Evolutionary conservation across 768 basidiomycete genomes (phyloP), one percentile per base, ranked within the genome.

Genomic region (Tulasnella sp.): DNA sequence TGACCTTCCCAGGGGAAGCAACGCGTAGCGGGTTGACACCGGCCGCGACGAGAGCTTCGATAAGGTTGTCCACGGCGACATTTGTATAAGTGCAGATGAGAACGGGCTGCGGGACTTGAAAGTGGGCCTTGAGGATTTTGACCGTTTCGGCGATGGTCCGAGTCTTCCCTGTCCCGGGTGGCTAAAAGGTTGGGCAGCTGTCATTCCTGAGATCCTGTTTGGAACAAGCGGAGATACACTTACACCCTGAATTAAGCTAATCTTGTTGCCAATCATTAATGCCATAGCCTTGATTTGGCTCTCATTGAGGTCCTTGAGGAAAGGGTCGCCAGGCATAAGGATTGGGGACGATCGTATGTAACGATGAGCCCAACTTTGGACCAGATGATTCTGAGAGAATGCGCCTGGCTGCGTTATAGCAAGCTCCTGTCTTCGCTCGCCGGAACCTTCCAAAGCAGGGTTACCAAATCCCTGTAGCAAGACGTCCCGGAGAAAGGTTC

Each of bases 21-120:
- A 95, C 87, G 2, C 96, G 92, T 1, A 97, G 84, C 1, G 95
- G 91, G 79, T 90, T 90, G 70, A 96, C 83, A 4, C 90, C 89
- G 0, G 87, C 77, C 1, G 84, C 83, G 11, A 86, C 87, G 35
- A 96, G 86, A 0, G 93, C 93, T 82, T 92, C 91, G 48, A 96
- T 90, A 11, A 98, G 89, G 81, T 96, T 94, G 82, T 98, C 95
- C 26, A 96, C 94, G 0, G 96, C 95, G 26, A 90, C 93, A 81
- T 98, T 96, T 55, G 96, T 98, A 82, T 93, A 97, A 0, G 96
- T 96, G 83, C 93, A 94, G n/a, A 97, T 92, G 18, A 98, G 88
- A 55, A 97, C 86, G 1, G 95, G 95, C 46, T 92, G 89, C 6
- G 93, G 89, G 13, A 96, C 90, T 83, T 92, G 87, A 83, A 96